Conservation (phyloP, 2,329 filamentous ascomycete species). For the Ophiostoma sp. region DNA sequence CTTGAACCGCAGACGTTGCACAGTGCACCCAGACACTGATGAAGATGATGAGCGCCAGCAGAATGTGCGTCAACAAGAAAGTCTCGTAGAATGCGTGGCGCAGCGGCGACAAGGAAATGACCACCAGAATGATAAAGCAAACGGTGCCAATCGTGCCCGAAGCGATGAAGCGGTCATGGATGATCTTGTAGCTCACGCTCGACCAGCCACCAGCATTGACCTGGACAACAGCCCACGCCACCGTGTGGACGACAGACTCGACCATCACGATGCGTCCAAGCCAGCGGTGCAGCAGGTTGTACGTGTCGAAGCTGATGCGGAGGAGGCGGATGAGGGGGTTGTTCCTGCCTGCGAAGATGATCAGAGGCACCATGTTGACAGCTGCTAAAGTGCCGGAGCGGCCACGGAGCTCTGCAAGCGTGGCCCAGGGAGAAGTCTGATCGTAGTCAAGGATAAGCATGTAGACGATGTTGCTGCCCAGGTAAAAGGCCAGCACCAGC, state of each 20-base stretch:
- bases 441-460: slow-evolving; percentile 57
- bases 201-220: slow-evolving; percentile 58
- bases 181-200: slow-evolving; percentile 50
- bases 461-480: slow-evolving; percentile 57
- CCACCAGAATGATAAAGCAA: slow-evolving; percentile 58
- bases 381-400: slow-evolving; percentile 77
- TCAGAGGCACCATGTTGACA: slow-evolving; percentile 85
- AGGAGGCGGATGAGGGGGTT: slow-evolving; percentile 81
- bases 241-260: slow-evolving; percentile 64
- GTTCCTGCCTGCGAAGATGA: slow-evolving; percentile 85
- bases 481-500: slow-evolving; percentile 51
- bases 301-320: slow-evolving; percentile 90
- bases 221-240: slow-evolving; percentile 69
- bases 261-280: slow-evolving; percentile 67
- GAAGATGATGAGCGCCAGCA: slow-evolving; percentile 63
- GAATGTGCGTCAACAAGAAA: slow-evolving; percentile 81
- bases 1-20: slow-evolving; percentile 56
- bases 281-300: slow-evolving; percentile 86
- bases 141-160: slow-evolving; percentile 50
- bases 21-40: slow-evolving; percentile 75
- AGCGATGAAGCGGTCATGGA: slow-evolving; percentile 56
- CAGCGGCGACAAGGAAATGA: slow-evolving; percentile 70
- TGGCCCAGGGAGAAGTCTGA: slow-evolving; percentile 53
- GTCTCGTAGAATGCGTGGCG: slow-evolving; percentile 97
- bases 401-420: slow-evolving; percentile 78